Evolutionary conservation across 179 eudicot genomes (phyloP), one percentile per base, ranked within the genome.

Genomic region (Patellifolia procumbens): DNA sequence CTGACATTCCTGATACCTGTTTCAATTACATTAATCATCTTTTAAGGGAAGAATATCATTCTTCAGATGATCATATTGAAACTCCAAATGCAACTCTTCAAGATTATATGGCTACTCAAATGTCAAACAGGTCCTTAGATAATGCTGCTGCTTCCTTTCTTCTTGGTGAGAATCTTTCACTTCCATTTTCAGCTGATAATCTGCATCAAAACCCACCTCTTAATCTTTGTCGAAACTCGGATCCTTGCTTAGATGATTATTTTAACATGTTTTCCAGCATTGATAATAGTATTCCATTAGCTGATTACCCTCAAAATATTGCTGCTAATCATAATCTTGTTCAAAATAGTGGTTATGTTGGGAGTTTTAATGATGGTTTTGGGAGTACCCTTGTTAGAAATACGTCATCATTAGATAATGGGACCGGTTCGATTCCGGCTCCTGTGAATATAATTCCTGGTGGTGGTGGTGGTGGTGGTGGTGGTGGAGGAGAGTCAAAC

Each of bases 91-190:
- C 59, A 19, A 90, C 87, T 72, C 78, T 88, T 8, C 83, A 89
- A 12, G 91, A 90, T 46, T 81, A 84, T 7, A 71, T 88, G 78
- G 86, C 93, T 79, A 86, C 91, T 12, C 89, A 87, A 79, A 87
- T 86, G 32, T 81, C 97, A 9, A 90, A 91, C 79, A 86, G 79
- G 74, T 87, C 90, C 0, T 83, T 88, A 68, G 87, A 83, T 70
- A n/a, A n/a, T n/a, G 85, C 87, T 52, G 43, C 43, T 39, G 43
- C 43, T 39, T 86, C 83, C 5, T 77, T 81, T 34, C 1, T 82
- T 17, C 4, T 83, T 15, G 84, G 81, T 66, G 82, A 84, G 80
- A 70, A 70, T 1, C 8, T 46, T 70, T 67, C 78, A 7, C 39
- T 73, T 75, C 69, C 74, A 5, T 65, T 37, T 20, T 59, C 72